These are phyloP conservation scores for Venustampulla echinocandica DNA, from an alignment of 495 filamentous ascomycete genomes.

Conservation along the genomic window DNA sequence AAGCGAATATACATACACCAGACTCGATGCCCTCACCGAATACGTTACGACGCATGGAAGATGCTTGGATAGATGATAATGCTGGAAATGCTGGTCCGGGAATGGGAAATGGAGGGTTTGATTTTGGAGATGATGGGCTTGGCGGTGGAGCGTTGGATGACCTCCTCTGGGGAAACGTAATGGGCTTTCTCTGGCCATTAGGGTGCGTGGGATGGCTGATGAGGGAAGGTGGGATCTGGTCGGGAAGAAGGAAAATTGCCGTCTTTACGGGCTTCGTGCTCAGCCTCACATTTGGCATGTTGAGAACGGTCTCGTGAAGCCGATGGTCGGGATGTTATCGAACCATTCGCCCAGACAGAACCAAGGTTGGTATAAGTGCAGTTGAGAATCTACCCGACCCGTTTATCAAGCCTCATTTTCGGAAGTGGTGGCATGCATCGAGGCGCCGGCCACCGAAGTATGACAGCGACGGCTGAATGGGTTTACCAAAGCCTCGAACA, in stretches of 20 bases:
- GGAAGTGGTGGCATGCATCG: no score
- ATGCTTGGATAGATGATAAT: slow-evolving; percentile 84
- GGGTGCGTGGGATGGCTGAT: slow-evolving; percentile 77
- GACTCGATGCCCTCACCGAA: slow-evolving; percentile 69
- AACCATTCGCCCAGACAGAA: not conserved
- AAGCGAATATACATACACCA: slow-evolving; percentile 66
- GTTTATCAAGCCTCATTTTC: no score
- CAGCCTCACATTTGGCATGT: slow-evolving; percentile 59
- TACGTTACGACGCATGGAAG: slow-evolving; percentile 59
- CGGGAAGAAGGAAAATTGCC: slow-evolving; percentile 69
- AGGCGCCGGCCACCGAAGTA: no score
- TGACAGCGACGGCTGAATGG: no score
- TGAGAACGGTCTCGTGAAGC: slow-evolving; percentile 24
- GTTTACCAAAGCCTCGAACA: no score
- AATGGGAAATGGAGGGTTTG: slow-evolving; percentile 15
- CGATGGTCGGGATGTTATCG: not conserved
- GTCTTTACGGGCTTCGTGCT: slow-evolving; percentile 73
- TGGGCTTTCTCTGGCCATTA: slow-evolving; percentile 91
- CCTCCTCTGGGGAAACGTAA: slow-evolving; percentile 77
- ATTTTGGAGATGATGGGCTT: slow-evolving; percentile 28
- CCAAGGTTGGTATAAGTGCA: no score
- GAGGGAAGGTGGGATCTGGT: slow-evolving; percentile 84
- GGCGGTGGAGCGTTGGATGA: slow-evolving; percentile 54
- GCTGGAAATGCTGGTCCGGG: slow-evolving; percentile 22
- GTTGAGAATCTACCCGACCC: no score